Base-by-base conservation (phyloP, 768 basidiomycete genomes). In the Stropharia rugosoannulata region DNA sequence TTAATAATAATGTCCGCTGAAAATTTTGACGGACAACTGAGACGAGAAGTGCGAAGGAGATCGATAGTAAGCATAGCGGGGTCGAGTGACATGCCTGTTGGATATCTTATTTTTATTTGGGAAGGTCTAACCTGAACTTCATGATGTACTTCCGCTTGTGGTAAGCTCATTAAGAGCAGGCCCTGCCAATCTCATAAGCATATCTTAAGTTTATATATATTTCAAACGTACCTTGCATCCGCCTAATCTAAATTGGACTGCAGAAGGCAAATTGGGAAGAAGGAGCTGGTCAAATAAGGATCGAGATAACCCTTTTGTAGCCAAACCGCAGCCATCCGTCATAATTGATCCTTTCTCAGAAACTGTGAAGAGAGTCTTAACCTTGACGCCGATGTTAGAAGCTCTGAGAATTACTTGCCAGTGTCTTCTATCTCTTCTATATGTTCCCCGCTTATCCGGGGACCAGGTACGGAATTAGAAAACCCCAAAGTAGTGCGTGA, bases 391-490 rank as follows among this genome's bases (percentile, higher is more conserved):
- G 12, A 39, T 45, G 1, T 47, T 6, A 47, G 47, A 41, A 10
- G 60, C 70, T 32, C 6, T 32, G 5, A 51, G 32, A 49, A 29
- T 42, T 15, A 43, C 63, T 27, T 50, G 84, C 87, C 59, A 27
- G 82, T 75, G 46, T 89, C 87, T 5, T 64, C 59, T 25, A 74
- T 70, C 3, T 65, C 51, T 0, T 59, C 36, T 6, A 86, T 74
- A 36, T 80, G 62, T 2, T 65, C 58, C 2, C 63, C 59, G 0
- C 64, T 52, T 2, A 89, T 54, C 1, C 66, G 61, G 2, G 81
- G 72, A 0, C 83, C 86, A 11, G 86, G 86, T 4, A 82, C 70
- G 0, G 87, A 87, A 40, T 77, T 87, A 1, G 87, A 89, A 16
- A 87, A 68, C 0, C 81, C 84, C 1, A 90, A 73, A 0, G 80